Percentiles rank a stretch among this genome's conserved stretches.
Evolutionary conservation across 2,329 filamentous ascomycete species (phyloP).

Genomic region (Thyridium curvatum): DNA sequence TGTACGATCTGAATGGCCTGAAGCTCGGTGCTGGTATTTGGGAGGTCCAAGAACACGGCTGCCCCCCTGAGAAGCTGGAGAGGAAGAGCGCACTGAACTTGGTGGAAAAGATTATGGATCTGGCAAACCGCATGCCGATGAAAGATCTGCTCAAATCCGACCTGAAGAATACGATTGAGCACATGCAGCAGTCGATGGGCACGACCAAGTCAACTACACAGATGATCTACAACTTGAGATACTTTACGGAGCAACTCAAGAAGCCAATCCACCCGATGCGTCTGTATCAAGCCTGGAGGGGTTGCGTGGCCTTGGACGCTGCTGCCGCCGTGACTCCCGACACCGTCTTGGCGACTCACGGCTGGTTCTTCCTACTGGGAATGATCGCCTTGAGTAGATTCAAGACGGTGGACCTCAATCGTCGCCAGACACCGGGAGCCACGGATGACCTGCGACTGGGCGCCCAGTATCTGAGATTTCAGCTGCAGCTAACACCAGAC

Average conservation of each 20-base stretch:
- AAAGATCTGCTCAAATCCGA: slow-evolving; percentile 91
- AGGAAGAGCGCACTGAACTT: slow-evolving; percentile 73
- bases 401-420: slow-evolving; percentile 59
- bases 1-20: slow-evolving; percentile 76
- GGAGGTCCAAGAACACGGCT: slow-evolving; percentile 72
- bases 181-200: slow-evolving; percentile 83
- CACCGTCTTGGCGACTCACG: slow-evolving; percentile 67
- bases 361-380: slow-evolving; percentile 89
- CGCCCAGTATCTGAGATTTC: slow-evolving; percentile 71
- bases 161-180: slow-evolving; percentile 83
- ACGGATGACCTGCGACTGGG: slow-evolving; percentile 82
- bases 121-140: slow-evolving; percentile 78
- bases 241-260: slow-evolving; percentile 76
- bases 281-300: slow-evolving; percentile 74
- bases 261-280: slow-evolving; percentile 76
- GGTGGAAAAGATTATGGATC: slow-evolving; percentile 74
- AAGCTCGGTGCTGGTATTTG: slow-evolving; percentile 65
- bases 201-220: slow-evolving; percentile 71
- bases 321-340: slow-evolving; percentile 63
- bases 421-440: slow-evolving; percentile 69
- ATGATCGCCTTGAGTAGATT: slow-evolving; percentile 87
- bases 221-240: slow-evolving; percentile 79
- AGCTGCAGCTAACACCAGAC: slow-evolving; percentile 74
- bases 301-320: slow-evolving; percentile 68
- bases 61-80: slow-evolving; percentile 70